Percentiles rank a stretch among this genome's conserved stretches.
These are phyloP conservation scores for Incumbomyces delicatus DNA, from an alignment of 2,329 filamentous ascomycete species.

Conservation along the genomic window DNA sequence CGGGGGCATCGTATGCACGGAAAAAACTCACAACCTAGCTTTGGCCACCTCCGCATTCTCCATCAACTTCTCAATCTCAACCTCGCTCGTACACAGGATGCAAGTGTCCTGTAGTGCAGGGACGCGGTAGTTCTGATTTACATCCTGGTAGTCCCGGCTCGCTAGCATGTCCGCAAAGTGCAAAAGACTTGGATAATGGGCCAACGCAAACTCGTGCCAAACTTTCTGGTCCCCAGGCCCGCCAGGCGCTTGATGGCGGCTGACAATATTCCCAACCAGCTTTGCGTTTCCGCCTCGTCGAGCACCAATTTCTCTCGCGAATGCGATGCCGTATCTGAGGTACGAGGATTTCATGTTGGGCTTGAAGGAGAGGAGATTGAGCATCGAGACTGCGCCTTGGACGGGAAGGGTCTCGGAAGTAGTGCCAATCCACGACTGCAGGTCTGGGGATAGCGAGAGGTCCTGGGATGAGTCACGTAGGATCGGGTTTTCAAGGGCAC, in stretches of 20 bases:
- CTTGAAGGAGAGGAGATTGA: constrained; percentile 53
- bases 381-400: constrained; percentile 48
- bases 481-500: constrained; percentile 24
- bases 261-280: constrained; percentile 49
- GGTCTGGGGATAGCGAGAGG: constrained; percentile 45
- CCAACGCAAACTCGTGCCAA: constrained; percentile 57
- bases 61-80: constrained; percentile 28
- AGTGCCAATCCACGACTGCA: constrained; percentile 41
- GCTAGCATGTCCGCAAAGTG: constrained; percentile 55
- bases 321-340: constrained; percentile 46
- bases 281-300: constrained; percentile 50
- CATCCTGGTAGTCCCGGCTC: constrained; percentile 48
- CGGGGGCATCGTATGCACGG: too few species aligned
- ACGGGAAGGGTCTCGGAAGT: constrained; percentile 23
- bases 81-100: constrained; percentile 45
- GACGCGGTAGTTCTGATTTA: constrained; percentile 45
- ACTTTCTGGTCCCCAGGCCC: constrained; percentile 12
- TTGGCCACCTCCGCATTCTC: background rate
- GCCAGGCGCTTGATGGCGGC: background rate
- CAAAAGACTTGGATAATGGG: constrained; percentile 52
- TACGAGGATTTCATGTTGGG: constrained; percentile 43
- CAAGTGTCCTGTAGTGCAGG: constrained; percentile 43
- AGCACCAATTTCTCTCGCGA: constrained; percentile 35
- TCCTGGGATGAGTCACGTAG: constrained; percentile 34
- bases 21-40: too few species aligned